Percentiles rank a stretch among this genome's conserved stretches.
Evolutionary conservation across 2,329 filamentous ascomycete genomes (phyloP).

Genomic region (Penicillium sp.): DNA sequence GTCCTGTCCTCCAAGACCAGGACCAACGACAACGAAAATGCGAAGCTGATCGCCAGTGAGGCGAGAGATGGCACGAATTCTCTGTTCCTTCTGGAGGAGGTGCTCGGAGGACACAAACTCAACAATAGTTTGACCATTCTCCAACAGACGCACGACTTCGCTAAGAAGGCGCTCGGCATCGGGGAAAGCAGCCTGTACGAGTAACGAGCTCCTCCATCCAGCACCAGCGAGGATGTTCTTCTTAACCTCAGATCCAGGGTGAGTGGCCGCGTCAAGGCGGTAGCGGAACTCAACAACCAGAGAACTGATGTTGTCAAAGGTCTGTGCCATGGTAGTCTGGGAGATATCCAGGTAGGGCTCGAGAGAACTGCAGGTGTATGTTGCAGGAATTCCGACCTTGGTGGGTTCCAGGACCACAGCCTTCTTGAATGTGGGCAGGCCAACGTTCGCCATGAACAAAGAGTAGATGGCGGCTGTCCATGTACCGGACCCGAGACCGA

Average conservation of each 20-base stretch:
- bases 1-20: not conserved
- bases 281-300: not conserved
- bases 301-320: not conserved
- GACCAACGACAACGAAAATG: not conserved
- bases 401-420: not conserved
- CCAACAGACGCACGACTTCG: not conserved
- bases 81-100: slow-evolving; percentile 2
- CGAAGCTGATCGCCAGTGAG: not conserved
- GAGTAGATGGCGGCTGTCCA: slow-evolving; percentile 3
- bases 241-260: slow-evolving; percentile 1
- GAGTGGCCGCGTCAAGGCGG: not conserved
- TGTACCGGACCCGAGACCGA: not conserved
- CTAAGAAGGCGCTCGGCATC: not conserved
- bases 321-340: slow-evolving; percentile 3
- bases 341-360: slow-evolving; percentile 1
- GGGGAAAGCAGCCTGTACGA: slow-evolving; percentile 1
- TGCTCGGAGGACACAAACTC: slow-evolving; percentile 2
- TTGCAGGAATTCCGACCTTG: not conserved
- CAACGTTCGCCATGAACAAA: not conserved
- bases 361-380: slow-evolving; percentile 1
- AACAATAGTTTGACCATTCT: not conserved
- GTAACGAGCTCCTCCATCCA: not conserved
- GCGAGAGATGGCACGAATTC: not conserved
- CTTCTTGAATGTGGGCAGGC: not conserved
- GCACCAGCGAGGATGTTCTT: not conserved